Base-by-base conservation (phyloP, 2,329 filamentous ascomycete genomes). In the Penicillium polonicum region DNA sequence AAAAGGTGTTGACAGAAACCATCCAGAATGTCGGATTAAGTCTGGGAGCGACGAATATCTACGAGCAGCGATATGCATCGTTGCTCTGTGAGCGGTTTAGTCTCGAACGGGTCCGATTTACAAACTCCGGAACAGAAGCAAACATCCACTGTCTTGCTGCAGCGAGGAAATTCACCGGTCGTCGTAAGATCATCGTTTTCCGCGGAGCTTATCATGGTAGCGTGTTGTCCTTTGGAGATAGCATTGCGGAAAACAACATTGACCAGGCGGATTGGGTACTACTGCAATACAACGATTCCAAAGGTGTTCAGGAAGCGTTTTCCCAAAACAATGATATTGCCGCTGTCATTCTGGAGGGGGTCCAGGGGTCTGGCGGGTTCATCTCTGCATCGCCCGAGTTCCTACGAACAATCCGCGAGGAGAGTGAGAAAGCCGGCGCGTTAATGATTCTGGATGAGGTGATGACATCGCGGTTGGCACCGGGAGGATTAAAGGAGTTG, bases 381-480 rank as follows among this genome's bases (percentile, higher is more conserved):
- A 80, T 86, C 6, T 74, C 78, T 0, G 86, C 76, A 0, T 76
- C 72, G 0, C 52, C 48, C 2, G 78, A 79, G 19, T 89, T 89
- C 61, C 69, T 88, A 27, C 59, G 70, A 10, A 76, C 76, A 2
- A 71, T 88, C 5, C 81, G 82, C 44, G 69, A 76, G 0, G 74
- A 77, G 6, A 80, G 84, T 1, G 74, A 71, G 31, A 72, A 79
- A 66, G 71, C 76, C 0, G 82, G 81, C 2, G 83, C 83, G 0
- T 57, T 90, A 0, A 80, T 91, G 61, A 85, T 91, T 36, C 75
- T 89, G 15, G 88, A 91, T 68, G 88, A 91, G 72, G 87, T 90
- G 6, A 87, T 89, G 82, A 89, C 87, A 0, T 87, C 83, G 4
- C 79, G 87, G 2, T 72, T 89, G 29, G 46, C 29, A n/a, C 45